phyloP scores from a whole-genome alignment of 768 basidiomycete species.

The Pisolithus marmoratus region DNA sequence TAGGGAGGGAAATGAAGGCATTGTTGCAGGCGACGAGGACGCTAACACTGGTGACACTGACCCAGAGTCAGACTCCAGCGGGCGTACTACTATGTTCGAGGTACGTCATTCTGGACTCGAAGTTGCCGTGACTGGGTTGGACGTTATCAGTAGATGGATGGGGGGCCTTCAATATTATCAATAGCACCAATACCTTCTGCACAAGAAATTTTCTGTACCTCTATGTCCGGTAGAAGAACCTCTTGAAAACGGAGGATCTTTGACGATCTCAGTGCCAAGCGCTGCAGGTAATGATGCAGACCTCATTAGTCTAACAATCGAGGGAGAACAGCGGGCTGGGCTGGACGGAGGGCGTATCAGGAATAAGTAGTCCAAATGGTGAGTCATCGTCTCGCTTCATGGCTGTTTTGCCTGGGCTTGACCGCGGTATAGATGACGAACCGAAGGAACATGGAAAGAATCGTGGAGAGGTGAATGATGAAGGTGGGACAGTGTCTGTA shows the following conservation, averaged over 20 bases:
- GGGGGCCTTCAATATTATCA: not conserved
- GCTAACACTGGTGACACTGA: too few species aligned
- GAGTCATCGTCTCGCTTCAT: constrained; percentile 15
- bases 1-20: not conserved
- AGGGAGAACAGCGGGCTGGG: constrained; percentile 23
- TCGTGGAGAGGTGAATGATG: not conserved
- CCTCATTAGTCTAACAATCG: constrained; percentile 15
- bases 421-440: constrained; percentile 11
- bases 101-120: not conserved
- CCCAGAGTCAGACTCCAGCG: not conserved
- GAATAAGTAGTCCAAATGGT: constrained; percentile 28
- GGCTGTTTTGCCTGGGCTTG: not conserved
- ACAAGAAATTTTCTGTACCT: constrained; percentile 7
- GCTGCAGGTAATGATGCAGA: constrained; percentile 3
- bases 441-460: constrained; percentile 6
- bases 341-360: constrained; percentile 24
- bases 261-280: constrained; percentile 1
- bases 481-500: too few species aligned
- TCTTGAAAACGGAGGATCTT: constrained; percentile 6
- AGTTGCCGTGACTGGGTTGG: not conserved
- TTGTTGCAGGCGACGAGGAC: not conserved
- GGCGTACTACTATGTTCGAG: not conserved
- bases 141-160: not conserved
- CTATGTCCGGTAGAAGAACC: constrained; percentile 10
- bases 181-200: not conserved